A percentile compares a stretch with the other conserved stretches of the same genome.
phyloP scores from a whole-genome alignment of 164 flowering plant genomes.

The Amborella trichopoda region DNA sequence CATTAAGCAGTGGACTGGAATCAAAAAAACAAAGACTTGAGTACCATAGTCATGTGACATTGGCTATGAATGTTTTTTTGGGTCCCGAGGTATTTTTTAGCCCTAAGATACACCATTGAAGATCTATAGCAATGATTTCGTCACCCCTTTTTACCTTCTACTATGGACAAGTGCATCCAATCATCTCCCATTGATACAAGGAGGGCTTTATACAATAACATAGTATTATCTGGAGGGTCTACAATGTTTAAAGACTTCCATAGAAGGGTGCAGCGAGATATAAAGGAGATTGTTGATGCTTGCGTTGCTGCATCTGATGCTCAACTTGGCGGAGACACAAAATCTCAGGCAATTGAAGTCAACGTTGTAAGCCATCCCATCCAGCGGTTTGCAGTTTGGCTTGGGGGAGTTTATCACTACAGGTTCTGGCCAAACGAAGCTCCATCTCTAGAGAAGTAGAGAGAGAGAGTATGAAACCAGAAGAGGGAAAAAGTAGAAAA shows the following conservation, averaged over 20 bases:
- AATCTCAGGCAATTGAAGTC: conserved; percentile 90
- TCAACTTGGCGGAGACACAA: conserved; percentile 63
- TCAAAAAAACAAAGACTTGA: conserved; percentile 96
- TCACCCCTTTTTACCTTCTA: conserved; percentile 77
- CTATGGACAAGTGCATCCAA: conserved; percentile 93
- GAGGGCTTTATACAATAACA: conserved; percentile 90
- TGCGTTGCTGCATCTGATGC: conserved; percentile 65
- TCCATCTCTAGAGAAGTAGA: no score
- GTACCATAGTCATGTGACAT: conserved; percentile 96
- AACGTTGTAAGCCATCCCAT: conserved; percentile 98
- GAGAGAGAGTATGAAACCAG: no score
- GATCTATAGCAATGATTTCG: conserved; percentile 60
- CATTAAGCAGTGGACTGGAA: conserved; percentile 92
- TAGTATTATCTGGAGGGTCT: conserved; percentile 97
- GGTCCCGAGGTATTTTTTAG: conserved; percentile 99
- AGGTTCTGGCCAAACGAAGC: no score
- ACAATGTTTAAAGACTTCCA: conserved; percentile 98
- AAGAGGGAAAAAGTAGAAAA: no score
- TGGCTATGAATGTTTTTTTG: conserved; percentile 95
- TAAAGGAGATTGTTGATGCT: conserved; percentile 94
- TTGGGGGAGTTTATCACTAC: no score
- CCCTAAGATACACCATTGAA: no score
- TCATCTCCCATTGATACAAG: conserved; percentile 98
- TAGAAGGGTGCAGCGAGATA: conserved; percentile 84
- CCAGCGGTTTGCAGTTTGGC: conserved; percentile 98